Conservation (phyloP, 2,329 filamentous ascomycete species). For the Pyrenochaeta sp. region DNA sequence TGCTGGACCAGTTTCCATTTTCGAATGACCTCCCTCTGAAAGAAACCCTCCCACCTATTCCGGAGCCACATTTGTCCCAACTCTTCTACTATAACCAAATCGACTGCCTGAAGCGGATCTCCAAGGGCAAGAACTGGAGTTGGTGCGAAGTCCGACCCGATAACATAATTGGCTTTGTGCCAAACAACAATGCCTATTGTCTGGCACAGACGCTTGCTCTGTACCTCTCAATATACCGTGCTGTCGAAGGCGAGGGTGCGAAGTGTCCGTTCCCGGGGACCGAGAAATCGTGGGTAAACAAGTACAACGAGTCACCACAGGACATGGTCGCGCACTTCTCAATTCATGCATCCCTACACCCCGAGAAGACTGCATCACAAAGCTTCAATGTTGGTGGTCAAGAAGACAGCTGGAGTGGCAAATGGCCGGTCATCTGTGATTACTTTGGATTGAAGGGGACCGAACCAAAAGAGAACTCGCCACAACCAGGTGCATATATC, state of each 20-base stretch:
- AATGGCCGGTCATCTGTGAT: constrained; percentile 58
- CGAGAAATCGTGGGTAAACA: constrained; percentile 48
- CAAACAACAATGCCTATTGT: constrained; percentile 52
- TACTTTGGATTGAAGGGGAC: constrained; percentile 58
- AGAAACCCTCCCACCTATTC: constrained; percentile 44
- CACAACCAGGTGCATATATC: constrained; percentile 41
- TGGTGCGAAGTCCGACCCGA: constrained; percentile 54
- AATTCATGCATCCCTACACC: constrained; percentile 54
- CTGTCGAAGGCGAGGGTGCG: constrained; percentile 50
- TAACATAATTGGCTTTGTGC: constrained; percentile 54
- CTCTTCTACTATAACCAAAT: constrained; percentile 55
- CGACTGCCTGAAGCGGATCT: constrained; percentile 48
- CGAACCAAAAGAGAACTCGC: constrained; percentile 34
- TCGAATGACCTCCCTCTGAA: constrained; percentile 38
- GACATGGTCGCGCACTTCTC: constrained; percentile 55
- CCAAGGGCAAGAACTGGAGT: constrained; percentile 50
- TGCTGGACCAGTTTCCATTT: constrained; percentile 49
- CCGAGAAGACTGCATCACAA: constrained; percentile 49
- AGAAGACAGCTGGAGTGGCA: constrained; percentile 51
- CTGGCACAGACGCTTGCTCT: constrained; percentile 50
- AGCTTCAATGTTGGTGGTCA: constrained; percentile 57
- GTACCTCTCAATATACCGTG: constrained; percentile 49
- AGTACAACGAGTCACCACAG: constrained; percentile 51
- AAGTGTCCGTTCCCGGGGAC: constrained; percentile 52
- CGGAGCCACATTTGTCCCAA: constrained; percentile 44